These are phyloP conservation scores for Fistulifera pelliculosa DNA, from an alignment of 108 stramenopile species.

Conservation along the genomic window DNA sequence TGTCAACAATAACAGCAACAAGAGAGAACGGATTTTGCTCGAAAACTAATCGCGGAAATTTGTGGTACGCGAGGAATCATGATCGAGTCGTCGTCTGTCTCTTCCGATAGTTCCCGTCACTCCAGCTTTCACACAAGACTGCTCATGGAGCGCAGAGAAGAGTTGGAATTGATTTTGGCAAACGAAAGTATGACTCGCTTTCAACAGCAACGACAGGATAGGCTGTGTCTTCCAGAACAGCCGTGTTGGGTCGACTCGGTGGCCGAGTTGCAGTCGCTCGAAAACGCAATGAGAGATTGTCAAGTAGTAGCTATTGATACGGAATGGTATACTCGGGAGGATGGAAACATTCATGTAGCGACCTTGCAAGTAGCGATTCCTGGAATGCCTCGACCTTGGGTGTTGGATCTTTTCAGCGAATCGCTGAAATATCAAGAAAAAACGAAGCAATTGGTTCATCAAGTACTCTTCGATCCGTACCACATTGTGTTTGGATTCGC, in stretches of 20 bases:
- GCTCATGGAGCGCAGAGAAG: neutral
- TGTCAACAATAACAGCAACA: no score
- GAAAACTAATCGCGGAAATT: neutral
- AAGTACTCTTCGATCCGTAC: no score
- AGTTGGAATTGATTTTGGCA: neutral
- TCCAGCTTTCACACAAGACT: constrained; percentile 5
- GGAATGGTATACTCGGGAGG: constrained; percentile 12
- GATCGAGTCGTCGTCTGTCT: constrained; percentile 1
- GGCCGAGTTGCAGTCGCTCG: constrained; percentile 10
- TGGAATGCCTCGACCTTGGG: neutral
- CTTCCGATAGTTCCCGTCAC: constrained; percentile 1
- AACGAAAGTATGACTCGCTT: constrained; percentile 5
- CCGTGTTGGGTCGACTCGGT: constrained; percentile 27
- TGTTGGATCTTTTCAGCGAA: constrained; percentile 7
- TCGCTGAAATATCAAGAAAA: no score
- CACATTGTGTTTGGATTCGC: constrained; percentile 22
- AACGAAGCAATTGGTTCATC: no score
- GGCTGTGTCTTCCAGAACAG: constrained; percentile 22
- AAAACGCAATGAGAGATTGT: constrained; percentile 10
- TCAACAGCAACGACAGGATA: neutral
- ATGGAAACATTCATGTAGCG: constrained; percentile 16
- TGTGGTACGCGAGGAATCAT: neutral
- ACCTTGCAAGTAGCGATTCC: neutral
- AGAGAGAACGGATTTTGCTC: neutral
- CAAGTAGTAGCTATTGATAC: constrained; percentile 18